A percentile compares a stretch with the other conserved stretches of the same genome.
These are phyloP conservation scores for Podospora anserina DNA, from an alignment of 495 filamentous ascomycete species.

Conservation along the genomic window DNA sequence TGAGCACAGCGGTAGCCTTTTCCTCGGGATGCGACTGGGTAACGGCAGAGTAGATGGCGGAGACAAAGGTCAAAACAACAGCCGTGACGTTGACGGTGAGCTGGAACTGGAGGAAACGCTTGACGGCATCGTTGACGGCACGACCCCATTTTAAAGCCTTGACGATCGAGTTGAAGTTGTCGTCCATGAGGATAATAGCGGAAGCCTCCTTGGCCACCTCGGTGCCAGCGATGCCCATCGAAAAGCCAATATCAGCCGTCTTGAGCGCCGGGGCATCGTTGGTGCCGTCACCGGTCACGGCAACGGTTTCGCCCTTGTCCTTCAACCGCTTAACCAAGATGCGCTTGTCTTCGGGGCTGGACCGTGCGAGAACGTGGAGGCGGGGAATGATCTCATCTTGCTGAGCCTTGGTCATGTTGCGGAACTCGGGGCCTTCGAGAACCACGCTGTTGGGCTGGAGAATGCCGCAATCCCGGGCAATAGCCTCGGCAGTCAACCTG, in stretches of 20 bases:
- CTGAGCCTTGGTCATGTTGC: slow-evolving; percentile 65
- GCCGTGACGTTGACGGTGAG: slow-evolving; percentile 90
- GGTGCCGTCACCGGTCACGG: slow-evolving; percentile 85
- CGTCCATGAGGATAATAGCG: slow-evolving; percentile 87
- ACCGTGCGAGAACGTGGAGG: slow-evolving; percentile 81
- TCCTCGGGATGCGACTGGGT: slow-evolving; percentile 23
- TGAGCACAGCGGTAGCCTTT: slow-evolving; percentile 68
- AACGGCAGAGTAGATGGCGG: slow-evolving; percentile 60
- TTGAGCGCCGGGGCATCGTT: slow-evolving; percentile 87
- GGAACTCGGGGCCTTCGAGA: slow-evolving; percentile 83
- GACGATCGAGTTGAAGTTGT: slow-evolving; percentile 84
- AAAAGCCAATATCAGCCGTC: slow-evolving; percentile 85
- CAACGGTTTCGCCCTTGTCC: slow-evolving; percentile 73
- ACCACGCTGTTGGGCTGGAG: slow-evolving; percentile 67
- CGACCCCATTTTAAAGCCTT: slow-evolving; percentile 89
- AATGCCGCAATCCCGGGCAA: slow-evolving; percentile 81
- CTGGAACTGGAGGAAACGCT: slow-evolving; percentile 90
- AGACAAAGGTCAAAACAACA: slow-evolving; percentile 77
- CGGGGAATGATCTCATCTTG: slow-evolving; percentile 70
- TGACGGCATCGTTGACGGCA: slow-evolving; percentile 85
- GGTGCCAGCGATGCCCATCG: slow-evolving; percentile 88
- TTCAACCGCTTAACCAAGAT: slow-evolving; percentile 73
- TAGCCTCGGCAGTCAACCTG: slow-evolving; percentile 73
- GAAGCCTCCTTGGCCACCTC: slow-evolving; percentile 94
- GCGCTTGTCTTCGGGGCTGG: slow-evolving; percentile 84